Base-by-base conservation (phyloP, 441 rosid species). In the Geranium incanum region DNA sequence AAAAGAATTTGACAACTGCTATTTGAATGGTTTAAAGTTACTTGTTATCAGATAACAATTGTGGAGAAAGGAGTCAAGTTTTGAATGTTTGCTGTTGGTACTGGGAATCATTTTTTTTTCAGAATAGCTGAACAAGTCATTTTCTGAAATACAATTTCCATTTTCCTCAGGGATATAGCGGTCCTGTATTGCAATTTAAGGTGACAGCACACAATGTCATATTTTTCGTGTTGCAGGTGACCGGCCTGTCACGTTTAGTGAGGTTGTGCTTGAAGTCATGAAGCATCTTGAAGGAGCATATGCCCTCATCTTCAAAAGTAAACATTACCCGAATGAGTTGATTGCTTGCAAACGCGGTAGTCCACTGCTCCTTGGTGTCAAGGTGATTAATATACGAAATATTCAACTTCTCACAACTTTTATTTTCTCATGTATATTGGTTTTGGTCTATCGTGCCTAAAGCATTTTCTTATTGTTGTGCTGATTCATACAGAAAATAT, bases 211-310 rank as follows among this genome's bases (percentile, higher is more conserved):
- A 48, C 55, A 39, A 23, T 52, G 52, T 55, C 36, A 43, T 65
- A 21, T 67, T 70, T 28, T 66, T 76, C 74, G 71, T 63, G 71
- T 69, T 82, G 78, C 85, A 95, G 99, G 93, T 76, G 86, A 70
- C 62, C 86, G 80, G 75, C 78, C 85, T 48, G 93, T 87, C 70
- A 77, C 93, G 41, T 95, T 95, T 81, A 83, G 92, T 80, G 93
- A 92, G 80, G 98, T 95, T 78, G 97, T 95, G 41, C 82, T 89
- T 75, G 99, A 95, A 84, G 97, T 95, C 73, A 88, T 92, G 95
- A 86, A 96, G 76, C 98, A 89, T 76, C 96, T 95, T 68, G 99
- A 92, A 78, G 99, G 99, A 78, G 99, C 99, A 55, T 95, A 92
- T 85, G 99, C 99, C 66, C 98, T 95, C 77, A 82, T 95, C 23